These are phyloP conservation scores for Fusarium beomiforme DNA, from an alignment of 2,329 filamentous ascomycete species.

Conservation along the genomic window DNA sequence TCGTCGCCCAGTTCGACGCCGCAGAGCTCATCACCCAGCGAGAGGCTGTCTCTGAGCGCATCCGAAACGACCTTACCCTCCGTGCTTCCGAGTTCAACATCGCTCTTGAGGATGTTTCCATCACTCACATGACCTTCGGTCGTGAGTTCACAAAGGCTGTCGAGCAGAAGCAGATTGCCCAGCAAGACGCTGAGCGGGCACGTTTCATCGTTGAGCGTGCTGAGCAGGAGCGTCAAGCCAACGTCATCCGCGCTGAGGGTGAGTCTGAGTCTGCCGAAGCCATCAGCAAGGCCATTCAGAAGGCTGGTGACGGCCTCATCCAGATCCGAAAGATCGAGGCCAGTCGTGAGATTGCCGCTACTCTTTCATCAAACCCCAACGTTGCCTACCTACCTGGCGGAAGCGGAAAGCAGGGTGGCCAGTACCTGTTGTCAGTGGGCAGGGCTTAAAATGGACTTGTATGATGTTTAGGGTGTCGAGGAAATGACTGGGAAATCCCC, in stretches of 20 bases:
- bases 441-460: slow-evolving; percentile 45
- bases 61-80: slow-evolving; percentile 89
- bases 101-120: slow-evolving; percentile 96
- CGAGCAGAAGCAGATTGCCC: slow-evolving; percentile 99
- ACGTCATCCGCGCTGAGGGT: slow-evolving; percentile 97
- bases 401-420: slow-evolving; percentile 72
- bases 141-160: slow-evolving; percentile 99
- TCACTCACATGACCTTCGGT: slow-evolving; percentile 99
- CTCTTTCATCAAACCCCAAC: slow-evolving; percentile 89
- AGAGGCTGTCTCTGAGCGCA: slow-evolving; percentile 94
- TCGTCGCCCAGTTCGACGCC: slow-evolving; percentile 98
- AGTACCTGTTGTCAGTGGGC: slow-evolving; percentile 64
- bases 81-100: slow-evolving; percentile 99
- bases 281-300: slow-evolving; percentile 92
- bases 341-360: slow-evolving; percentile 92
- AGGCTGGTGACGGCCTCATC: slow-evolving; percentile 91
- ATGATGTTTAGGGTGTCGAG: slow-evolving; percentile 30
- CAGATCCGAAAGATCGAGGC: slow-evolving; percentile 98
- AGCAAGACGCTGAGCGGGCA: slow-evolving; percentile 97
- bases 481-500: slow-evolving; percentile 47
- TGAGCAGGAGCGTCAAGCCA: slow-evolving; percentile 98
- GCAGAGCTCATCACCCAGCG: slow-evolving; percentile 98
- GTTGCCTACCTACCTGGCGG: slow-evolving; percentile 91
- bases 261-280: slow-evolving; percentile 97
- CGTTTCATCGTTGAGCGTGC: slow-evolving; percentile 98